A percentile compares a stretch with the other conserved stretches of the same genome.
Conservation (phyloP, 129 eudicot species). For the carrot (Daucus carota) region DNA sequence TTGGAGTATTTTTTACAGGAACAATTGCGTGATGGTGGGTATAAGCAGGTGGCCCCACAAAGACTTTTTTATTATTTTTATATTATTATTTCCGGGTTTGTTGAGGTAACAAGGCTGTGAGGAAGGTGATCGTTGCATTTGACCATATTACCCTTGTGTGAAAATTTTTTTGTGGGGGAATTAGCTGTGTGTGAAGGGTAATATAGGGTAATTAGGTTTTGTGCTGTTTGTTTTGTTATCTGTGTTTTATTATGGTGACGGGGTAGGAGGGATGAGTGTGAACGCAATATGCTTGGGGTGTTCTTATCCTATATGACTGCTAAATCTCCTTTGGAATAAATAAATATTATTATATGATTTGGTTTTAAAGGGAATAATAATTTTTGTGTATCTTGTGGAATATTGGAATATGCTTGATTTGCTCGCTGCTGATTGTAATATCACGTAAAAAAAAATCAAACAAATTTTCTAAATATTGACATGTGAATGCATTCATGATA, state of each 20-base stretch:
- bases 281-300: conserved; percentile 2
- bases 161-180: not conserved
- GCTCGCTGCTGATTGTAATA: not conserved
- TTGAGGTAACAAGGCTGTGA: not conserved
- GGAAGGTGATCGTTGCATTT: not conserved
- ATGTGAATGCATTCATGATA: too few species aligned
- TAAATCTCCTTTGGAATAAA: not conserved
- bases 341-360: not conserved
- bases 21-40: conserved; percentile 2
- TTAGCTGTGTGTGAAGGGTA: not conserved
- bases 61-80: not conserved
- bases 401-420: conserved; percentile 7
- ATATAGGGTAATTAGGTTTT: not conserved
- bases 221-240: not conserved
- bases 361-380: not conserved
- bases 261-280: conserved; percentile 3
- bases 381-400: not conserved
- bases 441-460: too few species aligned
- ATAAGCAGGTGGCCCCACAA: conserved; percentile 2
- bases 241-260: not conserved
- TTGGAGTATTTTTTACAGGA: not conserved
- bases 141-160: conserved; percentile 1
- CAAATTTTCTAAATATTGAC: too few species aligned
- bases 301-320: conserved; percentile 3
- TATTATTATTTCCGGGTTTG: not conserved